phyloP scores from a whole-genome alignment of 2,329 filamentous ascomycete genomes.

The Epichloe hybrida region DNA sequence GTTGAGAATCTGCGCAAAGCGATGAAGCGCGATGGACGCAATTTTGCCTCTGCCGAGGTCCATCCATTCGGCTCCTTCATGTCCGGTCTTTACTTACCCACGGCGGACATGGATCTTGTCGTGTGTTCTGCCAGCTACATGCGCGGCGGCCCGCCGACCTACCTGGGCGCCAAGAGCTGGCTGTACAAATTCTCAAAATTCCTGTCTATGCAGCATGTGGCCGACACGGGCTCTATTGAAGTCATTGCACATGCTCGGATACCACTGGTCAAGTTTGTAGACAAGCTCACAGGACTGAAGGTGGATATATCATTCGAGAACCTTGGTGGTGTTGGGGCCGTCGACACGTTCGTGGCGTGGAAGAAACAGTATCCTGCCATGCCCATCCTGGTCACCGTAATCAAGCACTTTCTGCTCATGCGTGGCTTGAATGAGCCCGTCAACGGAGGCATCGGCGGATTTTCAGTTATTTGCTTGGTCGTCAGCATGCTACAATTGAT shows the following conservation, averaged over 20 bases:
- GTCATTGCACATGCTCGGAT: slow-evolving; percentile 68
- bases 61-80: slow-evolving; percentile 87
- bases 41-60: slow-evolving; percentile 49
- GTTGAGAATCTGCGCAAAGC: slow-evolving; percentile 52
- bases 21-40: slow-evolving; percentile 35
- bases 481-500: slow-evolving; percentile 76
- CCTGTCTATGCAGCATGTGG: slow-evolving; percentile 42
- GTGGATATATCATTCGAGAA: slow-evolving; percentile 97
- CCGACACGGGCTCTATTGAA: slow-evolving; percentile 44
- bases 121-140: slow-evolving; percentile 51
- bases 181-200: slow-evolving; percentile 51
- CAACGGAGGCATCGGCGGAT: slow-evolving; percentile 82
- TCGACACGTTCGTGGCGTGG: slow-evolving; percentile 71
- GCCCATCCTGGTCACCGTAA: slow-evolving; percentile 70
- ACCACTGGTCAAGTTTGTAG: slow-evolving; percentile 80
- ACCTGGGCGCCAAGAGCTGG: slow-evolving; percentile 35
- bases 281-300: slow-evolving; percentile 61
- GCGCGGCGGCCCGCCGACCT: slow-evolving; percentile 33
- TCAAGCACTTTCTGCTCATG: slow-evolving; percentile 91
- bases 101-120: slow-evolving; percentile 90
- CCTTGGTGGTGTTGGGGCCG: slow-evolving; percentile 63
- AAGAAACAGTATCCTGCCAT: slow-evolving; percentile 68
- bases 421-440: slow-evolving; percentile 83
- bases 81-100: slow-evolving; percentile 56
- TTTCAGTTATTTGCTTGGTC: slow-evolving; percentile 86